Base-by-base conservation (phyloP, 805 yeast genomes). In the Tetrapisispora arboricola region DNA sequence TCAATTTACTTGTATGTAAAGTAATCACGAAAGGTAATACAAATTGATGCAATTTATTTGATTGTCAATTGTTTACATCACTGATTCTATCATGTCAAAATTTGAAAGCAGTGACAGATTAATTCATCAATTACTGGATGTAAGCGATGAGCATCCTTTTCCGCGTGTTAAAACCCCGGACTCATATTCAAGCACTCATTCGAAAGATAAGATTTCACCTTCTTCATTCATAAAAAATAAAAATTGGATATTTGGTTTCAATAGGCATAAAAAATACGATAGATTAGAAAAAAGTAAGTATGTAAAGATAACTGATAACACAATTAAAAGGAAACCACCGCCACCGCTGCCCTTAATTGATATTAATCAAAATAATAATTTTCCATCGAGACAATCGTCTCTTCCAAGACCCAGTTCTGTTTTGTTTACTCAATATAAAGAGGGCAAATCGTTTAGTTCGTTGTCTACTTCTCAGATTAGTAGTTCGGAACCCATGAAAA, bases 371-470 rank as follows among this genome's bases (percentile, higher is more conserved):
- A 5, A 17, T 16, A 8, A 25, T 9, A 33, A 18, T 11, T 44
- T 45, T 35, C 57, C 60, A 3, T 41, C 46, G 11, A 45, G 63
- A 27, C 49, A 53, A 3, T 47, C 59, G 6, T 57, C 63, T 10
- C 44, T 58, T 17, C 63, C 63, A 16, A 49, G 55, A 28, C 58
- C 61, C 2, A 40, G 40, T 3, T 44, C 51, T 15, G 25, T 33
- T 2, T n/a, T 33, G 20, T 39, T 25, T 15, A 19, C 15, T 3
- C 40, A 18, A 18, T 10, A 15, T 19, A 15, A 32, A 11, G 36
- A 32, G 5, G 6, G 8, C 8, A 21, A 20, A 13, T 20, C 36
- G 6, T 20, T 6, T 21, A 32, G 26, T 31, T 6, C 19, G 12
- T 13, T 20, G 21, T 20, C 35, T 4, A 13, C 6, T 3, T 10